phyloP scores from a whole-genome alignment of 495 filamentous ascomycete species.

The Daldinia childiae region DNA sequence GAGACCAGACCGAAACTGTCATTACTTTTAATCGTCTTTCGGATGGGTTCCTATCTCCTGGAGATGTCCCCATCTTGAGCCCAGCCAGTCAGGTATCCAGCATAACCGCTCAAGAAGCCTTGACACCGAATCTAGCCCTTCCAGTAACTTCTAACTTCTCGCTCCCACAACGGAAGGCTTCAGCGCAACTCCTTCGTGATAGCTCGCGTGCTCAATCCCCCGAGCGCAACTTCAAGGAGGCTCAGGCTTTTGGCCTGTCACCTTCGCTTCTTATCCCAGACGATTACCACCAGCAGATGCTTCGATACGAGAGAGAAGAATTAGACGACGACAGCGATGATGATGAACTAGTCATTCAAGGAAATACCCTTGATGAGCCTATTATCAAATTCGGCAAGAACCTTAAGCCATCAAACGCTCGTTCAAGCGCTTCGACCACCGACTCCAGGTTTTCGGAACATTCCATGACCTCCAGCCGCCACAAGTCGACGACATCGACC shows the following conservation, averaged over 20 bases:
- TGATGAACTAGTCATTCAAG: slow-evolving; percentile 42
- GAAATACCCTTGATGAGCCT: slow-evolving; percentile 46
- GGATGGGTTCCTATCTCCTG: slow-evolving; percentile 52
- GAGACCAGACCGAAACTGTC: slow-evolving; percentile 40
- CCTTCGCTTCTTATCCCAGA: slow-evolving; percentile 64
- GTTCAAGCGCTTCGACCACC: slow-evolving; percentile 58
- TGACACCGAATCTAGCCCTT: slow-evolving; percentile 50
- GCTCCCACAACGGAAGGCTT: slow-evolving; percentile 48
- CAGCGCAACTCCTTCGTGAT: slow-evolving; percentile 39
- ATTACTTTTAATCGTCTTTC: slow-evolving; percentile 42
- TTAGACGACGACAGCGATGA: slow-evolving; percentile 45
- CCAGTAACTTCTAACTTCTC: slow-evolving; percentile 56
- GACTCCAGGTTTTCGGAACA: slow-evolving; percentile 44
- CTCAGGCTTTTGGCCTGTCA: slow-evolving; percentile 63
- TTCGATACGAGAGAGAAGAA: slow-evolving; percentile 50
- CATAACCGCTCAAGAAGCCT: slow-evolving; percentile 49
- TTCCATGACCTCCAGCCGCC: slow-evolving; percentile 50
- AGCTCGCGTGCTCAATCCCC: slow-evolving; percentile 52
- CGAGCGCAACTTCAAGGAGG: slow-evolving; percentile 63
- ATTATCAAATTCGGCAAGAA: slow-evolving; percentile 46
- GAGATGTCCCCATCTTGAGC: slow-evolving; percentile 58
- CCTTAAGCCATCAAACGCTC: slow-evolving; percentile 41
- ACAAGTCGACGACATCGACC: slow-evolving; percentile 55
- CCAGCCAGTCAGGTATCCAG: slow-evolving; percentile 54
- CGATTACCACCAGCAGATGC: slow-evolving; percentile 60